phyloP scores from a whole-genome alignment of 2,329 filamentous ascomycete genomes.

The Purpureocillium takamizusanense region DNA sequence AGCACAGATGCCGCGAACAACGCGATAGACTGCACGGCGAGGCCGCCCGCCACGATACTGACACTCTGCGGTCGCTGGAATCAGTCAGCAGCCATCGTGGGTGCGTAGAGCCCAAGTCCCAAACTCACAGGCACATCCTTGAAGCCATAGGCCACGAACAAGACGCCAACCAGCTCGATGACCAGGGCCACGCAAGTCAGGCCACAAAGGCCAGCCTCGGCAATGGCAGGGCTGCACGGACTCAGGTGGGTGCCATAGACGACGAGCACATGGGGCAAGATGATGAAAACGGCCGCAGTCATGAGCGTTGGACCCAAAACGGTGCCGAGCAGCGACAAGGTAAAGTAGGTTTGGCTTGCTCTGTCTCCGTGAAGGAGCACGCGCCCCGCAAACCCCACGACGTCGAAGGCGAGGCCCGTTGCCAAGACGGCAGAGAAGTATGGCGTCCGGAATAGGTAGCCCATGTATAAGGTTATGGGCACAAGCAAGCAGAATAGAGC shows the following conservation, averaged over 20 bases:
- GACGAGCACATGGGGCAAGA: constrained; percentile 35
- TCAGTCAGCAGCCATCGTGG: constrained; percentile 7
- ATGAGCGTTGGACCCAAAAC: constrained; percentile 37
- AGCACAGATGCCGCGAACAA: constrained; percentile 28
- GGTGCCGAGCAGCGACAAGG: constrained; percentile 36
- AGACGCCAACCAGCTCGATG: constrained; percentile 30
- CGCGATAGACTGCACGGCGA: constrained; percentile 32
- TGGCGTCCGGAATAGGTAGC: constrained; percentile 27
- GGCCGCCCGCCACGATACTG: constrained; percentile 31
- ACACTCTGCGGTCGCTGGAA: constrained; percentile 23
- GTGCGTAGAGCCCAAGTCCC: not conserved
- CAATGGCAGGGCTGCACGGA: constrained; percentile 23
- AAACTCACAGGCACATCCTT: constrained; percentile 23
- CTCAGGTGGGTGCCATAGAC: constrained; percentile 36
- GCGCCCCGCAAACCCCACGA: constrained; percentile 36
- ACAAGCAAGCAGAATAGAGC: constrained; percentile 29
- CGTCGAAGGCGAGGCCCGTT: constrained; percentile 31
- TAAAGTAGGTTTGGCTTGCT: constrained; percentile 26
- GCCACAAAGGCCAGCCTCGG: constrained; percentile 23
- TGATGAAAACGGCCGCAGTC: constrained; percentile 31
- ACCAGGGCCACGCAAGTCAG: constrained; percentile 24
- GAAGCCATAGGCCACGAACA: constrained; percentile 27
- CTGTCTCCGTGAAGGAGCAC: constrained; percentile 28
- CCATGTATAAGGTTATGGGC: constrained; percentile 26
- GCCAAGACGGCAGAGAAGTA: constrained; percentile 30